Evolutionary conservation across 345 rosid species (phyloP).

Genomic region (Sapria himalayana): DNA sequence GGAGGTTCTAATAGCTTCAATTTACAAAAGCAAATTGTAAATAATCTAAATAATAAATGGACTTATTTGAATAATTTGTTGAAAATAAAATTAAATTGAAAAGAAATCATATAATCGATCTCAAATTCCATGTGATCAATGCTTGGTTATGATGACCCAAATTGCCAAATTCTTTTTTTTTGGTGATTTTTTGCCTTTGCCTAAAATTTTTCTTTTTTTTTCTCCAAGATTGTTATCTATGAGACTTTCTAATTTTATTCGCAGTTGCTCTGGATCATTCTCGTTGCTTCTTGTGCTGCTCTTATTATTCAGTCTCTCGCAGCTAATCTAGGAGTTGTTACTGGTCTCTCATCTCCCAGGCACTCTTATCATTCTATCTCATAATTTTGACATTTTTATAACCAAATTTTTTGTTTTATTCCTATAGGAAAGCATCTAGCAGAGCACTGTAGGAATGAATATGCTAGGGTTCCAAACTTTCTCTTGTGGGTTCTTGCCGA

Average conservation of each 20-base stretch:
- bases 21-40: too few relatives aligned
- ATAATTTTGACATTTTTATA: neutral
- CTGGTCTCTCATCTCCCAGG: slow-evolving; percentile 21
- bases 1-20: too few relatives aligned
- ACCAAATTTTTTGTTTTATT: slow-evolving; percentile 2
- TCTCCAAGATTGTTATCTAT: neutral
- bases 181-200: neutral
- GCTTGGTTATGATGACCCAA: too few relatives aligned
- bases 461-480: slow-evolving; percentile 58
- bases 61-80: too few relatives aligned
- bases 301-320: slow-evolving; percentile 77
- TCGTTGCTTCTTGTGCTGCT: slow-evolving; percentile 87
- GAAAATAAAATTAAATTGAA: too few relatives aligned
- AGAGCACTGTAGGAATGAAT: slow-evolving; percentile 71
- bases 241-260: slow-evolving; percentile 2
- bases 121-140: too few relatives aligned
- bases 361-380: neutral
- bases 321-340: slow-evolving; percentile 91
- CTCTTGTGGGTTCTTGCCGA: slow-evolving; percentile 79
- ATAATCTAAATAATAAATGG: too few relatives aligned
- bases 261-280: slow-evolving; percentile 87
- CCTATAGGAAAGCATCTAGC: slow-evolving; percentile 72
- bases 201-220: neutral
- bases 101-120: too few relatives aligned
- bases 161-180: too few relatives aligned